These are phyloP conservation scores for Lippia alba DNA, from an alignment of 305 asterid genomes.

Conservation along the genomic window DNA sequence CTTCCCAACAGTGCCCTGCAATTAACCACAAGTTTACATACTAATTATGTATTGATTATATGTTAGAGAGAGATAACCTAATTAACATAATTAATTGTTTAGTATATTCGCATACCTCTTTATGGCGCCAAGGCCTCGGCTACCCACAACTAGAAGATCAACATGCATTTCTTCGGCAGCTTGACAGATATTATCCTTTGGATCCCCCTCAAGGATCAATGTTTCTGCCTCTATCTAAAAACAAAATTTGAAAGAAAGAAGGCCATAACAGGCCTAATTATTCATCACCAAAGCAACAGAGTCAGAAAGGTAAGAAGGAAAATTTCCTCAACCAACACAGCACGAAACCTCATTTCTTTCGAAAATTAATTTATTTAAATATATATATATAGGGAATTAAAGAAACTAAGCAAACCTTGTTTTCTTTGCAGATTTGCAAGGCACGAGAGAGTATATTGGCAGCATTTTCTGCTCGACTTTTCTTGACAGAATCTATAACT, in stretches of 20 bases:
- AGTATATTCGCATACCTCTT: conserved; percentile 49
- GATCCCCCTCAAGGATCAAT: conserved; percentile 61
- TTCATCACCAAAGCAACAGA: no score
- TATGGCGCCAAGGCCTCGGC: conserved; percentile 70
- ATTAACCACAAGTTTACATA: not conserved
- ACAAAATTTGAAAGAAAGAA: not conserved
- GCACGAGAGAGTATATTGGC: conserved; percentile 57
- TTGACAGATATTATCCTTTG: conserved; percentile 65
- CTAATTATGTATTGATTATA: not conserved
- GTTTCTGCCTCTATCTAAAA: conserved; percentile 62
- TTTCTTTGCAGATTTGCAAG: conserved; percentile 51
- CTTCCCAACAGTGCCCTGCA: conserved; percentile 79
- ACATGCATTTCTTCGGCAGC: conserved; percentile 57
- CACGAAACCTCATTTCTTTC: no score
- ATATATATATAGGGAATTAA: no score
- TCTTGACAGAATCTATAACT: conserved; percentile 53
- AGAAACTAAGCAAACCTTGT: conserved; percentile 36
- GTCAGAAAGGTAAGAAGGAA: no score
- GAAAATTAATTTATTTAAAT: no score
- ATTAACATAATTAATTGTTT: no score
- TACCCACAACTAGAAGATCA: conserved; percentile 65
- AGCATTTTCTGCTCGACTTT: conserved; percentile 57
- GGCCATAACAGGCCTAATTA: no score
- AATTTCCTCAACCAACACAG: no score
- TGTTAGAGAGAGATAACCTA: no score